phyloP scores from a whole-genome alignment of 83 land plant species.

The Thuja plicata region DNA sequence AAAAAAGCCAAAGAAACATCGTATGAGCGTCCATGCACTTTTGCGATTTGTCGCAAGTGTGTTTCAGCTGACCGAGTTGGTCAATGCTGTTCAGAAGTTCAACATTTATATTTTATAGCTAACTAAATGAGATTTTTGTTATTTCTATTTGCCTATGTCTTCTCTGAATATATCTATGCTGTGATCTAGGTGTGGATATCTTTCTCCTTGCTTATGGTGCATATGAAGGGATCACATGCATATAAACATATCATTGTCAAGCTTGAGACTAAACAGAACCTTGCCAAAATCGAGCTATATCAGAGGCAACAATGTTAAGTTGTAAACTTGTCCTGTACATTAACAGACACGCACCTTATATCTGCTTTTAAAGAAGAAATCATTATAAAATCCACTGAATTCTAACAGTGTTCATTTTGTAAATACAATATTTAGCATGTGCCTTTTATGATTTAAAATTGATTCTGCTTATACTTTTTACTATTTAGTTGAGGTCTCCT shows the following conservation, averaged over 20 bases:
- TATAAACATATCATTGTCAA: neutral
- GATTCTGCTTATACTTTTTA: neutral
- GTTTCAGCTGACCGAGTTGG: neutral
- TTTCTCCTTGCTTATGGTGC: neutral
- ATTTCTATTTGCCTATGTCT: neutral
- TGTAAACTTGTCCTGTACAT: neutral
- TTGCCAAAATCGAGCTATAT: neutral
- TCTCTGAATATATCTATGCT: neutral
- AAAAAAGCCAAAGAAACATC: neutral
- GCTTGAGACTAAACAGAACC: neutral
- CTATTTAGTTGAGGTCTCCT: neutral
- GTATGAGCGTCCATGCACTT: neutral
- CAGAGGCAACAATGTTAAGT: neutral
- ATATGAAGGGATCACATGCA: neutral
- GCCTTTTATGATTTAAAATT: neutral
- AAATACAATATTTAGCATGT: neutral
- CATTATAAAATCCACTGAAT: neutral
- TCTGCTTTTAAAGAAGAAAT: neutral
- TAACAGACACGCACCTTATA: neutral
- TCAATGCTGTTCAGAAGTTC: neutral
- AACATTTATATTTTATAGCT: neutral
- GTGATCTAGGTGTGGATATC: neutral
- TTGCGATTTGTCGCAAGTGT: neutral
- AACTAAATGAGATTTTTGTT: neutral
- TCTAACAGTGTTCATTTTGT: neutral